phyloP scores from a whole-genome alignment of 2,329 filamentous ascomycete species.

The Amesomyces nigricolor region DNA sequence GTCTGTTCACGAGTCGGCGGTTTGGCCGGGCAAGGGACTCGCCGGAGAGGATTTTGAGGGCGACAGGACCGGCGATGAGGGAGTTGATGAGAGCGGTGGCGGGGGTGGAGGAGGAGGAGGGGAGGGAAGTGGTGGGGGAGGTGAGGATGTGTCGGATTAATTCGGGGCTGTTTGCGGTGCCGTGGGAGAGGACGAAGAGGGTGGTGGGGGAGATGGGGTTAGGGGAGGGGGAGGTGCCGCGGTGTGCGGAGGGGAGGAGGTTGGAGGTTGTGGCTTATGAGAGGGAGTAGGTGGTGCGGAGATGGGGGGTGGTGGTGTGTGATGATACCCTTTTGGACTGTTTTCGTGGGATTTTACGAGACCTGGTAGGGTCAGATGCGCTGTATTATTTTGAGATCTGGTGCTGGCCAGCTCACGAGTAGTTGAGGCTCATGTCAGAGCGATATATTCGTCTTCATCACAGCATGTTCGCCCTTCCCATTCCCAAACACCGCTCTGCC shows the following conservation, averaged over 20 bases:
- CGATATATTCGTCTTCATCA: no score
- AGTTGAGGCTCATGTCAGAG: background rate
- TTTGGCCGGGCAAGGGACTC: constrained; percentile 14
- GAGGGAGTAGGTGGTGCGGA: background rate
- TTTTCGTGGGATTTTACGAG: background rate
- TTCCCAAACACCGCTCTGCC: background rate
- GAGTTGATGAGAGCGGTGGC: constrained; percentile 19
- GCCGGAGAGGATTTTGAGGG: constrained; percentile 11
- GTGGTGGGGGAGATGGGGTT: constrained; percentile 17
- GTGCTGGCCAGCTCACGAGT: background rate
- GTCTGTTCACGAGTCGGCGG: constrained; percentile 19
- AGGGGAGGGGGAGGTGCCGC: constrained; percentile 15
- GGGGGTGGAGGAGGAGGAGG: constrained; percentile 3
- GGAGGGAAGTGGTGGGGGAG: constrained; percentile 6
- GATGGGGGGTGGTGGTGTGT: background rate
- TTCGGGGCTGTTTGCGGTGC: constrained; percentile 21
- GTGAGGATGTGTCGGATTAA: constrained; percentile 25
- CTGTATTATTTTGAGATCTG: background rate
- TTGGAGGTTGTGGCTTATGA: constrained; percentile 17
- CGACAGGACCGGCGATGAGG: constrained; percentile 19
- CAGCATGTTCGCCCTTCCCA: background rate
- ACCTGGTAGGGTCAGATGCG: background rate
- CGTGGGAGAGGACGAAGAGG: constrained; percentile 18
- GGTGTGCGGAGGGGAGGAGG: constrained; percentile 6
- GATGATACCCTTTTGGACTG: background rate